Evolutionary conservation across 768 basidiomycete genomes (phyloP).

Genomic region (Phylloporus sp.): DNA sequence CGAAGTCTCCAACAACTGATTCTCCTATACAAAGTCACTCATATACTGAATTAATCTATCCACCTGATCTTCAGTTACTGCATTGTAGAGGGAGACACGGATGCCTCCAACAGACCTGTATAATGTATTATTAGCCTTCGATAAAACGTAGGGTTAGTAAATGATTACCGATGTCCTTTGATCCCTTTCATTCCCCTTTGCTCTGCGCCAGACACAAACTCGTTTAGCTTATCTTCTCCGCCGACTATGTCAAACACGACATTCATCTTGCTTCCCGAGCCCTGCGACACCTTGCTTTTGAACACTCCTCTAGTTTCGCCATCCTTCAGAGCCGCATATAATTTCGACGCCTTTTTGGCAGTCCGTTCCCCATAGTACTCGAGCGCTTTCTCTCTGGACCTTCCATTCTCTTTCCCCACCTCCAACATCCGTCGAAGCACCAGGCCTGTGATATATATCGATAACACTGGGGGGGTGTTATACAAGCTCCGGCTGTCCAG

Average conservation of each 20-base stretch:
- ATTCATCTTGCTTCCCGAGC: conserved; percentile 93
- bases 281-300: conserved; percentile 64
- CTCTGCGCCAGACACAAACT: conserved; percentile 81
- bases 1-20: too few relatives aligned
- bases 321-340: conserved; percentile 70
- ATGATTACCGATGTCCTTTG: conserved; percentile 85
- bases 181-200: conserved; percentile 75
- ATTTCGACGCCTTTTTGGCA: conserved; percentile 64
- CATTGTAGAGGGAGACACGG: conserved; percentile 87
- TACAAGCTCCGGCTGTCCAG: conserved; percentile 74
- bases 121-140: background rate
- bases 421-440: conserved; percentile 70
- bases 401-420: conserved; percentile 16
- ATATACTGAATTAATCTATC: conserved; percentile 60
- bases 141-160: conserved; percentile 6
- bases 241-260: conserved; percentile 78
- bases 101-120: conserved; percentile 63
- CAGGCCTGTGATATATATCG: conserved; percentile 86
- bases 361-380: conserved; percentile 63
- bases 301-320: conserved; percentile 72
- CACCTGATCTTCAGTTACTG: conserved; percentile 72
- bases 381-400: conserved; percentile 53
- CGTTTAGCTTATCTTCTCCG: conserved; percentile 66
- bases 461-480: conserved; percentile 90
- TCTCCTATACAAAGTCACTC: conserved; percentile 45